phyloP scores from a whole-genome alignment of 345 rosid species.

The Brassica nigra region DNA sequence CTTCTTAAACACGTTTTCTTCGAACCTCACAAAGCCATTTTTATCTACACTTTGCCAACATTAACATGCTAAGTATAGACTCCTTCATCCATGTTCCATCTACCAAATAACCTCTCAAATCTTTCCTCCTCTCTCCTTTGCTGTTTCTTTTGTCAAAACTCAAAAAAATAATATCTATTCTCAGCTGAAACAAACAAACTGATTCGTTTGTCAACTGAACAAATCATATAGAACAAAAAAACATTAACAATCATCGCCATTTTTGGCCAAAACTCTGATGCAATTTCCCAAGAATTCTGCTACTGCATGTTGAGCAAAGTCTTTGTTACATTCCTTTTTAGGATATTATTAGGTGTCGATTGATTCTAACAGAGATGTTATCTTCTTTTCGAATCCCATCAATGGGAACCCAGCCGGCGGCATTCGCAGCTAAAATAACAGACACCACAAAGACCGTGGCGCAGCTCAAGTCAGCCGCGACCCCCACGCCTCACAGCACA shows the following conservation, averaged over 20 bases:
- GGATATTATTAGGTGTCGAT: not conserved
- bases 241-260: not conserved
- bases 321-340: not conserved
- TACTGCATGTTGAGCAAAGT: not conserved
- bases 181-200: constrained; percentile 16
- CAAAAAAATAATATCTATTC: constrained; percentile 4
- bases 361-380: constrained; percentile 26
- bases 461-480: constrained; percentile 47
- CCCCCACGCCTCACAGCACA: constrained; percentile 62
- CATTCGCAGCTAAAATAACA: constrained; percentile 54
- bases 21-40: constrained; percentile 16
- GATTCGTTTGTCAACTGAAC: not conserved
- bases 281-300: not conserved
- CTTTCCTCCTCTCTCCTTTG: not conserved
- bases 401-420: constrained; percentile 19
- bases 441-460: constrained; percentile 52
- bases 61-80: constrained; percentile 35
- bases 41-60: constrained; percentile 23
- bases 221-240: not conserved
- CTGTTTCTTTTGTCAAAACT: constrained; percentile 16
- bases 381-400: constrained; percentile 34
- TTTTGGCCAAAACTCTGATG: constrained; percentile 5
- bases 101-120: not conserved
- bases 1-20: constrained; percentile 1
- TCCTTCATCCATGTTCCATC: constrained; percentile 29